Base-by-base conservation (phyloP, 2,329 filamentous ascomycete genomes). In the Cladosporium sp. region DNA sequence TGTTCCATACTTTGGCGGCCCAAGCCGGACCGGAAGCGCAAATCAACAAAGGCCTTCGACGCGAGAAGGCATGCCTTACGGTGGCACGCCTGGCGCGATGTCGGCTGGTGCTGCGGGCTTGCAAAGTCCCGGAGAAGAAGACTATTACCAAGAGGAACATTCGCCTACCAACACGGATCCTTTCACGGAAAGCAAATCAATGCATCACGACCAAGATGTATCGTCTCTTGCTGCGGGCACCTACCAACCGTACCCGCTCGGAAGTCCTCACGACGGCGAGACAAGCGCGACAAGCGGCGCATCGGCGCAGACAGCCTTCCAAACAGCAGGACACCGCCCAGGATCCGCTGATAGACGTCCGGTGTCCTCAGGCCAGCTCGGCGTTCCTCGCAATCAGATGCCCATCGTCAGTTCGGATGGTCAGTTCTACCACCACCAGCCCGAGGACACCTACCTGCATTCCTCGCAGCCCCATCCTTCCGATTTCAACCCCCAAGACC, bases 131-230 rank as follows among this genome's bases (percentile, higher is more conserved):
- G 63, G 63, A 10, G 67, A 69, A 28, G 68, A 72, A 28, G 70
- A 70, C 31, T 71, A 74, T 43, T 80, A 80, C 60, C 69, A 67
- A 2, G 75, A 78, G 53, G 68, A 73, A 43, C 72, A 71, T 70
- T 78, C 78, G 2, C 78, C 80, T 10, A 80, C 79, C 2, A 77
- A 79, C 51, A 82, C 79, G 0, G 82, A 86, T 61, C 82, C 82
- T 0, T 85, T 84, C 61, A 78, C 77, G 3, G 82, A 84, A 59
- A 66, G 62, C 54, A 49, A 49, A 38, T 38, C n/a, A 9, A 22
- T 42, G 18, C 46, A 49, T 16, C 67, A 69, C 44, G 70, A 72
- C 43, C 66, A 67, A 11, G 69, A 70, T 43, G 62, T 66, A 19
- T 61, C 65, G 16, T 66, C 65, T 46, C 63, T 68, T 14, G 58